These are phyloP conservation scores for Paraphoma sp. DNA, from an alignment of 2,329 filamentous ascomycete genomes.

Conservation along the genomic window DNA sequence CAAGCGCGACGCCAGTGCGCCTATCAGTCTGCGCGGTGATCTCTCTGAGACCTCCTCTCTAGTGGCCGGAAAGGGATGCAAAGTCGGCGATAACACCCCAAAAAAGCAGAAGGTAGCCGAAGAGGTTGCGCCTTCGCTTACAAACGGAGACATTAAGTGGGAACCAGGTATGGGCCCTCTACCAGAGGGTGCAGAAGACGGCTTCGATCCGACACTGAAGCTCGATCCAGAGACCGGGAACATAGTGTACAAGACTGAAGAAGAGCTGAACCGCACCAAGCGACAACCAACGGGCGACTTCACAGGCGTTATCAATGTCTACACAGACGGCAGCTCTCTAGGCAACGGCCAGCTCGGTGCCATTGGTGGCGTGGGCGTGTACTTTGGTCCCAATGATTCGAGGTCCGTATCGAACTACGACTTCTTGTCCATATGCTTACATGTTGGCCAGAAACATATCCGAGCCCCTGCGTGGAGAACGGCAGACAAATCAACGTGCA, in stretches of 20 bases:
- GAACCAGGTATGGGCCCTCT: conserved; percentile 64
- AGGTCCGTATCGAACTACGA: conserved; percentile 57
- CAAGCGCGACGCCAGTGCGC: conserved; percentile 34
- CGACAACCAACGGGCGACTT: conserved; percentile 51
- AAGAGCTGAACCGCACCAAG: conserved; percentile 56
- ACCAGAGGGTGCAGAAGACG: conserved; percentile 63
- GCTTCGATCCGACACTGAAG: conserved; percentile 65
- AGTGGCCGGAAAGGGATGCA: conserved; percentile 17
- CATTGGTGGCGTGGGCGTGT: conserved; percentile 68
- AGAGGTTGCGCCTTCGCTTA: conserved; percentile 11
- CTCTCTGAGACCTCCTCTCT: conserved; percentile 33
- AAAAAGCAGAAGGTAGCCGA: conserved; percentile 49
- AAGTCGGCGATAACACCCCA: conserved; percentile 25
- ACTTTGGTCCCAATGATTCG: conserved; percentile 65
- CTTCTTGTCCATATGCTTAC: conserved; percentile 53
- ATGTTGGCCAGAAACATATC: conserved; percentile 68
- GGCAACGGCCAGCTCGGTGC: conserved; percentile 64
- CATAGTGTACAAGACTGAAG: conserved; percentile 62
- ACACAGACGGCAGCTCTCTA: conserved; percentile 68
- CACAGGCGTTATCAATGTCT: conserved; percentile 63
- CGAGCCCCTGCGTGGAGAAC: conserved; percentile 73
- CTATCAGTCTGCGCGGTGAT: conserved; percentile 36
- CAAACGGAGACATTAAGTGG: conserved; percentile 22
- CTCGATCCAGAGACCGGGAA: conserved; percentile 62
- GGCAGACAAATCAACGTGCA: conserved; percentile 95